These are phyloP conservation scores for Quercus lobata DNA, from an alignment of 331 rosid species.

Conservation along the genomic window DNA sequence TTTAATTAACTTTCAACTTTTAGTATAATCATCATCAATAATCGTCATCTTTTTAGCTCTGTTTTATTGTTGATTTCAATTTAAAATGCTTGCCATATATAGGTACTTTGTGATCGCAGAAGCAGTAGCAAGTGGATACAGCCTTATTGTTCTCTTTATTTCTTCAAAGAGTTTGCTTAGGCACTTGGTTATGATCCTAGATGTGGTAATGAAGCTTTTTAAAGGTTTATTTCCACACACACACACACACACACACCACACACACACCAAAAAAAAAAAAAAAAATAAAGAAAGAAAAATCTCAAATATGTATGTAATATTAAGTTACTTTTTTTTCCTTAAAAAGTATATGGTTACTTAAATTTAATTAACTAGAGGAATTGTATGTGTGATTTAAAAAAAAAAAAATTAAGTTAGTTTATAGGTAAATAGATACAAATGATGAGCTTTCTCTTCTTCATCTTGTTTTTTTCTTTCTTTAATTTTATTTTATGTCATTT, in stretches of 20 bases:
- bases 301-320: neutral
- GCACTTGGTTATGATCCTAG: constrained; percentile 38
- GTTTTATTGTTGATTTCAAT: neutral
- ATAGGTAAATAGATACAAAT: neutral
- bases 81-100: neutral
- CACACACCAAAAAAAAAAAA: too few species aligned
- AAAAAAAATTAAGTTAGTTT: too few species aligned
- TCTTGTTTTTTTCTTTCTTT: neutral
- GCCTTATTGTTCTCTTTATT: constrained; percentile 34
- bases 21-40: neutral
- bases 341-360: too few species aligned
- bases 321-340: too few species aligned
- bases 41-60: neutral
- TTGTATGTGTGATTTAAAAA: too few species aligned
- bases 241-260: too few species aligned
- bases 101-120: constrained; percentile 52
- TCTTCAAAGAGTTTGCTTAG: constrained; percentile 16
- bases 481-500: too few species aligned
- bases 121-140: constrained; percentile 42
- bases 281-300: too few species aligned
- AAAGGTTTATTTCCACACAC: neutral
- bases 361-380: too few species aligned
- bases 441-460: neutral
- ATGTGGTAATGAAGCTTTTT: constrained; percentile 27
- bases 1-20: neutral